Base-by-base conservation (phyloP, 257 asterid genomes). In the Anisodus acutangulus region DNA sequence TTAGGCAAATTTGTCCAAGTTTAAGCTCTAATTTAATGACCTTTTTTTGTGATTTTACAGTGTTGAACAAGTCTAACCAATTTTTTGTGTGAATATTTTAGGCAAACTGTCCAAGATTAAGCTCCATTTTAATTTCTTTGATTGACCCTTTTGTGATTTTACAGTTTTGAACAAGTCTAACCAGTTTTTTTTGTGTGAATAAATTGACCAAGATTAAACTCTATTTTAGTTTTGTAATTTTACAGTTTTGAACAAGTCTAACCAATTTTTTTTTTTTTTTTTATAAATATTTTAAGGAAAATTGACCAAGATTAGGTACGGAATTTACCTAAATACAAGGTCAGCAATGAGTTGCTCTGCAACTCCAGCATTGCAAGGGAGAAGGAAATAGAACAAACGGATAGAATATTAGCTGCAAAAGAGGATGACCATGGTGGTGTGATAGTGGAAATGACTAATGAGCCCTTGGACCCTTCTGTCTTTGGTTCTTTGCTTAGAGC, bases 361-460 rank as follows among this genome's bases (percentile, higher is more conserved):
- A 67, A 74, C 89, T 37, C 78, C 83, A 39, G 86, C 70, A 62
- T 88, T 49, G 72, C 92, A 8, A 71, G 90, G 31, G 90, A 84
- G 84, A 82, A 85, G 63, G 90, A 84, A 80, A 86, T 70, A 82
- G 78, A 86, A 82, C 90, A 89, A 82, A 91, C 88, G 80, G 95
- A 90, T n/a, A 83, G 89, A 71, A 85, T 93, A 70, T 83, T 96
- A 87, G 86, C 84, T 57, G 95, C 91, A n/a, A 80, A 22, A 82
- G 86, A 92, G 84, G 98, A 97, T 82, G 91, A 90, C 15, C 89
- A 92, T 74, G 98, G 92, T 12, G 98, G 99, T 53, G 93, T 95
- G 68, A 89, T 90, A 3, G 97, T 97, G 16, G 98, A 97, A 86
- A 89, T 97, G 97, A 89, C 89, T 16, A 83, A 49, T 60, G 94